Evolutionary conservation across 1,284 basidiomycete genomes (phyloP).

Genomic region (Ceratobasidium sp.): DNA sequence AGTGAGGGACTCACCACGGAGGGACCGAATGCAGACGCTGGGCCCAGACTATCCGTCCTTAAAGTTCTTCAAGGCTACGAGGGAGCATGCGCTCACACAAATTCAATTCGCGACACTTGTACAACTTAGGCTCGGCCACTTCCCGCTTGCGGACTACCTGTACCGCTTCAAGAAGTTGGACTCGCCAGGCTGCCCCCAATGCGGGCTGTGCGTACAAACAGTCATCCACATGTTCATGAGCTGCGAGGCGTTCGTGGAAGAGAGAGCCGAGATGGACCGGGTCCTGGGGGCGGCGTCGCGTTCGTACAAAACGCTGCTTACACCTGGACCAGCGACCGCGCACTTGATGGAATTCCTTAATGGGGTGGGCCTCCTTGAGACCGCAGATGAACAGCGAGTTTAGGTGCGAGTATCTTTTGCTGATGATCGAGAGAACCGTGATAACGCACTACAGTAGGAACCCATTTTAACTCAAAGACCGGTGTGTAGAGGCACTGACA

Average conservation of each 20-base stretch:
- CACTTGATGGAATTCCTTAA: neutral
- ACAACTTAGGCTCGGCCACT: slow-evolving; percentile 18
- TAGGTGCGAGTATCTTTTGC: too few species aligned
- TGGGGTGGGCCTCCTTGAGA: neutral
- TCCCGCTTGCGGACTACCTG: slow-evolving; percentile 20
- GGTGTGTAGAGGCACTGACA: too few species aligned
- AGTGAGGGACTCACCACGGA: neutral
- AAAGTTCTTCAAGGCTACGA: neutral
- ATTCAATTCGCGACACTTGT: neutral
- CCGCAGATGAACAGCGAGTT: neutral
- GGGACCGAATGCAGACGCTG: neutral
- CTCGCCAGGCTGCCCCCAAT: slow-evolving; percentile 15
- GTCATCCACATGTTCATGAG: slow-evolving; percentile 8
- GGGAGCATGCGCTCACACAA: neutral
- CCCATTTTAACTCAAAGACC: too few species aligned
- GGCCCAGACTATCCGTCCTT: slow-evolving; percentile 17
- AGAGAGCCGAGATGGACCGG: neutral
- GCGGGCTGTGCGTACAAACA: neutral
- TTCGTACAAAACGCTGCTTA: neutral
- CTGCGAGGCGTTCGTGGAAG: neutral
- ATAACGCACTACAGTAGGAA: too few species aligned
- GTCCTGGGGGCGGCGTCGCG: slow-evolving; percentile 5
- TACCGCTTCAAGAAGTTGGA: neutral
- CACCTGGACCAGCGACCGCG: neutral
- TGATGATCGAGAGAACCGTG: too few species aligned